Evolutionary conservation across 805 yeast genomes (phyloP).

Genomic region (Priceomyces fermenticarens): DNA sequence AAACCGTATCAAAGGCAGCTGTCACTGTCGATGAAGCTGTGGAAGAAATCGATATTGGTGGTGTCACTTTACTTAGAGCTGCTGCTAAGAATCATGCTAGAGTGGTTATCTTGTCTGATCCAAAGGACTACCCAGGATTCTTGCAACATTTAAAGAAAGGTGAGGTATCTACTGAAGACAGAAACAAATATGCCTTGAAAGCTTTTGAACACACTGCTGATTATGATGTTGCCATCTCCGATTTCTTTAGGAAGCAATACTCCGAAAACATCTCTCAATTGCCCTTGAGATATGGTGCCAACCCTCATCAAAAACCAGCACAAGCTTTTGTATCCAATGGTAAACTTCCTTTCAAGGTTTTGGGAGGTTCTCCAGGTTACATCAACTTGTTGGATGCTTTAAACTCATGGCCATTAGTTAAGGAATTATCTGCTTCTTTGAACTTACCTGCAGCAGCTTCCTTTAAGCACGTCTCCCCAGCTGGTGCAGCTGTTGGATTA

Average conservation of each 20-base stretch:
- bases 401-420: slow-evolving; percentile 98
- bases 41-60: slow-evolving; percentile 96
- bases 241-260: slow-evolving; percentile 96
- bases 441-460: slow-evolving; percentile 98
- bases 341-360: slow-evolving; percentile 88
- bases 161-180: slow-evolving; percentile 66
- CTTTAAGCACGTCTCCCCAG: slow-evolving; percentile 98
- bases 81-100: slow-evolving; percentile 98
- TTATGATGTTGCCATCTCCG: slow-evolving; percentile 93
- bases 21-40: slow-evolving; percentile 97
- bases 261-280: slow-evolving; percentile 86
- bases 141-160: slow-evolving; percentile 76
- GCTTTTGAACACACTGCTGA: slow-evolving; percentile 99
- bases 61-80: slow-evolving; percentile 95
- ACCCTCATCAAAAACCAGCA: slow-evolving; percentile 99
- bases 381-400: slow-evolving; percentile 94
- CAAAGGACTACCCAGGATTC: slow-evolving; percentile 85
- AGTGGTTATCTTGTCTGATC: slow-evolving; percentile 94
- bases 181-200: slow-evolving; percentile 85
- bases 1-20: slow-evolving; percentile 91
- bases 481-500: slow-evolving; percentile 97
- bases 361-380: slow-evolving; percentile 96
- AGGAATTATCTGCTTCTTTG: slow-evolving; percentile 90
- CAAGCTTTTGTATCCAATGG: slow-evolving; percentile 90
- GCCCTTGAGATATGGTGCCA: slow-evolving; percentile 96